Base-by-base conservation (phyloP, 305 asterid species). In the Lippia alba region DNA sequence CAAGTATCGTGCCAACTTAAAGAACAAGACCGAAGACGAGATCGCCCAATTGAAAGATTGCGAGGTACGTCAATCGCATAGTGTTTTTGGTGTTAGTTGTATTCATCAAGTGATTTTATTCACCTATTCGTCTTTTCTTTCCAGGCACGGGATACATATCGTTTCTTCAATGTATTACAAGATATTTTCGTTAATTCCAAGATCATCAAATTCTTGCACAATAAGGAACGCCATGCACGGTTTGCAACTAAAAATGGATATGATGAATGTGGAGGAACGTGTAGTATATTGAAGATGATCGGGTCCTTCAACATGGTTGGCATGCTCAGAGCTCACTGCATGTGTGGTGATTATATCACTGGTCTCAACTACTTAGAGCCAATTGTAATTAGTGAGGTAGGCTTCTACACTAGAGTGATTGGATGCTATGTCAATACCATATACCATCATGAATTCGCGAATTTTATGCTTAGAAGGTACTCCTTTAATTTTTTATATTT, bases 271-370 rank as follows among this genome's bases (percentile, higher is more conserved):
- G 99, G 99, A 57, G 99, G 99, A 76, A 94, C n/a, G n/a, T n/a
- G 97, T 78, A 94, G 91, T 76, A 97, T 94, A 72, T 83, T 90
- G 89, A 94, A 91, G 89, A 92, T 91, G 64, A 82, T 94, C 76
- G 99, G 99, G 15, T 94, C 91, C 69, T 94, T 87, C 71, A 88
- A 97, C 86, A 91, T 91, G 99, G 87, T 94, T 40, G 99, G 99
- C 74, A 84, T 91, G 78, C 95, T 91, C 36, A 85, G 99, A 77
- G 99, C 91, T 65, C 99, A 94, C 76, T 94, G 99, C 81, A 79
- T 90, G 86, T 79, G 90, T 89, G 99, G 99, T 74, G 97, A 94
- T 85, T 94, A 91, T 79, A 96, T 85, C 75, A 91, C 99, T 64
- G 97, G 97, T 59, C 83, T 91, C 67, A 94, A 91, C 81, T 88